Percentiles rank a stretch among this genome's conserved stretches.
Evolutionary conservation across 2,329 filamentous ascomycete genomes (phyloP).

Genomic region (Acrodontium crateriforme): DNA sequence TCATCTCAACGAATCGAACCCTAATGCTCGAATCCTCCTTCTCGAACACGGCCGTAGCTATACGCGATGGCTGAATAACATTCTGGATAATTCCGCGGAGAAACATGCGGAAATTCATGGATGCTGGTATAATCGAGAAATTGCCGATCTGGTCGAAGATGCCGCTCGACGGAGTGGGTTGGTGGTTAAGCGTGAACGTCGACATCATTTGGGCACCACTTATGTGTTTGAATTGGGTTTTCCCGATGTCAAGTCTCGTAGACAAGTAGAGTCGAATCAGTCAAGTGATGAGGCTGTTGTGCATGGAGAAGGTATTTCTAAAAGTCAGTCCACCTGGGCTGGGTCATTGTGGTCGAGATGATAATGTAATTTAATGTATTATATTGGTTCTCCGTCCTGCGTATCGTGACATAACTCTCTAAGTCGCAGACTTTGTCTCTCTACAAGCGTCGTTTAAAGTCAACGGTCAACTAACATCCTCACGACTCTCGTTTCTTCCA

Average conservation of each 20-base stretch:
- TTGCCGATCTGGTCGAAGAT: conserved; percentile 33
- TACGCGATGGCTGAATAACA: conserved; percentile 33
- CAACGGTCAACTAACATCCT: too few species aligned
- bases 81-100: conserved; percentile 32
- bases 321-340: not conserved
- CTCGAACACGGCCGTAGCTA: conserved; percentile 38
- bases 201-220: conserved; percentile 36
- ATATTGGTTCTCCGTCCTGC: too few species aligned
- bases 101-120: conserved; percentile 36
- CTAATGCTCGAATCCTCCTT: conserved; percentile 32
- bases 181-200: conserved; percentile 31
- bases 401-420: too few species aligned
- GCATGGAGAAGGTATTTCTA: not conserved
- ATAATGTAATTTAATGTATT: too few species aligned
- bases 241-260: conserved; percentile 25
- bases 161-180: conserved; percentile 33
- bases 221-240: conserved; percentile 37
- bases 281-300: not conserved
- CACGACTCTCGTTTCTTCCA: too few species aligned
- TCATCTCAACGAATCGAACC: conserved; percentile 26
- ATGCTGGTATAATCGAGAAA: conserved; percentile 41
- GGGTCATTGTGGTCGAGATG: too few species aligned
- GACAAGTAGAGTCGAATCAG: conserved; percentile 1
- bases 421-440: too few species aligned
- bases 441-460: too few species aligned